A percentile compares a stretch with the other conserved stretches of the same genome.
These are phyloP conservation scores for Chloranthus sessilifolius DNA, from an alignment of 164 flowering plant genomes.

Conservation along the genomic window DNA sequence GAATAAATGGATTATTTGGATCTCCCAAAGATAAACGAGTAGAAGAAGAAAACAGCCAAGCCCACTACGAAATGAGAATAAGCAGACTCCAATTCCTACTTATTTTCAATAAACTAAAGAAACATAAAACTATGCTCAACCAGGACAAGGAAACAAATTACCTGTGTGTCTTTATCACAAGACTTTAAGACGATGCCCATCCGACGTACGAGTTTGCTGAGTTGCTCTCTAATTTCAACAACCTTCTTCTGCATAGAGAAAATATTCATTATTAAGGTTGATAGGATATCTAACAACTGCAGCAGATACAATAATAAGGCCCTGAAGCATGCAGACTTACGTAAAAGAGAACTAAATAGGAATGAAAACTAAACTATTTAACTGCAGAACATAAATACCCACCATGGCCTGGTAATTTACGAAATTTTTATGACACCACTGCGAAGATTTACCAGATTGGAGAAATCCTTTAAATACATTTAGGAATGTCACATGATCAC, in stretches of 20 bases:
- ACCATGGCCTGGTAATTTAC: constrained; percentile 96
- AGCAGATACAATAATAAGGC: background rate
- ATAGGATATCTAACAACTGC: background rate
- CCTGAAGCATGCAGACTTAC: background rate
- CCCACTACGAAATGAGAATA: too few species aligned
- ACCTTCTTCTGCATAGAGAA: constrained; percentile 39
- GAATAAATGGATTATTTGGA: too few species aligned
- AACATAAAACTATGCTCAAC: too few species aligned
- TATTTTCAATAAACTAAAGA: too few species aligned
- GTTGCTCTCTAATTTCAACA: constrained; percentile 76
- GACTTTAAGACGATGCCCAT: constrained; percentile 76
- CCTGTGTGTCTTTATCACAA: constrained; percentile 76
- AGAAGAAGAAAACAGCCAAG: too few species aligned
- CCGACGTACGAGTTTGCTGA: constrained; percentile 57
- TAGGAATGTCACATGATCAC: constrained; percentile 91
- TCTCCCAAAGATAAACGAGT: too few species aligned
- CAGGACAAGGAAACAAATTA: too few species aligned
- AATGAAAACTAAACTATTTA: background rate
- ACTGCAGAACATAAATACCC: constrained; percentile 14
- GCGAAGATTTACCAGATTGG: constrained; percentile 85
- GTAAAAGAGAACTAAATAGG: background rate
- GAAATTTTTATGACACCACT: constrained; percentile 91
- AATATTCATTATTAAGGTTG: background rate
- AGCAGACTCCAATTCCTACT: too few species aligned
- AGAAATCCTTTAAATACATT: constrained; percentile 89